phyloP scores from a whole-genome alignment of 2,329 filamentous ascomycete species.

The Stemphylium lycopersici region DNA sequence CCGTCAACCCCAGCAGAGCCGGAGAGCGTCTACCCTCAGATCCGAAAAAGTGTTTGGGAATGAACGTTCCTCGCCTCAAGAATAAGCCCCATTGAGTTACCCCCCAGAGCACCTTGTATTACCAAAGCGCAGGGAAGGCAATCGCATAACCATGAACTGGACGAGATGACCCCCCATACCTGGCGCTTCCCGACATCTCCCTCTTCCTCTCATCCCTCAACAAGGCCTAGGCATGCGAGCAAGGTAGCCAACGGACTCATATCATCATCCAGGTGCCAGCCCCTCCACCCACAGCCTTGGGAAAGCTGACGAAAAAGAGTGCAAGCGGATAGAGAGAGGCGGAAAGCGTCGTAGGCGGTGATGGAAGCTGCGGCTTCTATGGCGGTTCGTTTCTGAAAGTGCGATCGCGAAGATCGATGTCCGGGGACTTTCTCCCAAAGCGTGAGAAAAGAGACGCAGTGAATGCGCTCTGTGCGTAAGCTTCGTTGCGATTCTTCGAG shows the following conservation, averaged over 20 bases:
- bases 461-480: slow-evolving; percentile 77
- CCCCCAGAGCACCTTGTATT: slow-evolving; percentile 48
- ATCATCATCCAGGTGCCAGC: slow-evolving; percentile 75
- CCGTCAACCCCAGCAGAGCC: slow-evolving; percentile 17
- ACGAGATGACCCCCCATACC: slow-evolving; percentile 72
- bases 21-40: slow-evolving; percentile 49
- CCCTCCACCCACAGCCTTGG: slow-evolving; percentile 49
- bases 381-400: slow-evolving; percentile 97
- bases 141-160: slow-evolving; percentile 98
- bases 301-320: slow-evolving; percentile 52
- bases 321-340: slow-evolving; percentile 58
- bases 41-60: slow-evolving; percentile 51
- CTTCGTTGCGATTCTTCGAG: slow-evolving; percentile 99
- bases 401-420: slow-evolving; percentile 66
- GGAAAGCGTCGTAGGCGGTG: slow-evolving; percentile 52
- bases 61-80: slow-evolving; percentile 91
- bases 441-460: slow-evolving; percentile 51
- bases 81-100: slow-evolving; percentile 99
- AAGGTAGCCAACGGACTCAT: slow-evolving; percentile 73
- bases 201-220: slow-evolving; percentile 42
- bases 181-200: slow-evolving; percentile 34
- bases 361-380: slow-evolving; percentile 92
- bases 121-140: slow-evolving; percentile 60
- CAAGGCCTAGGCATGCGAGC: slow-evolving; percentile 27
- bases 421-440: slow-evolving; percentile 99